phyloP scores from a whole-genome alignment of 306 rosid genomes.

The Sicyos baderoa region DNA sequence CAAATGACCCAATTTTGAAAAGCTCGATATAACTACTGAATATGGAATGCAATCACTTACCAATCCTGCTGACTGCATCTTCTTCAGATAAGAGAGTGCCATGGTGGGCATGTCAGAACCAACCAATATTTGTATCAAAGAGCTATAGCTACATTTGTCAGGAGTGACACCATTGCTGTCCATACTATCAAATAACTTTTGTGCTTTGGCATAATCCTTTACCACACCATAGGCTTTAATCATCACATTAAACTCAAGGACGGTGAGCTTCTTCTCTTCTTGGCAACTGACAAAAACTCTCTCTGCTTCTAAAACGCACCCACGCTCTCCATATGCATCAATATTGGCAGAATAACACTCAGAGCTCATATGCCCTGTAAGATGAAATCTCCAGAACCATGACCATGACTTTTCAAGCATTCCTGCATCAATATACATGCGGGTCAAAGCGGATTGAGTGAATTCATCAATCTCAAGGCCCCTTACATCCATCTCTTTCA shows the following conservation, averaged over 20 bases:
- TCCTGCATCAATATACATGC: constrained; percentile 60
- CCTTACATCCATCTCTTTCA: constrained; percentile 58
- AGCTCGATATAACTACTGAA: constrained; percentile 63
- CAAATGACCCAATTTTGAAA: constrained; percentile 49
- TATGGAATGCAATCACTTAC: constrained; percentile 59
- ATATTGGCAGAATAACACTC: constrained; percentile 69
- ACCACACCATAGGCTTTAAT: constrained; percentile 78
- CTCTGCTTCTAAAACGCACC: constrained; percentile 60
- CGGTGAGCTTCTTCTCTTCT: constrained; percentile 47
- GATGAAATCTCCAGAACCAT: constrained; percentile 67
- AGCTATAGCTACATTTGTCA: constrained; percentile 54
- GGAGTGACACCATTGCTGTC: constrained; percentile 40
- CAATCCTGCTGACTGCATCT: constrained; percentile 64
- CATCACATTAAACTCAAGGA: constrained; percentile 83
- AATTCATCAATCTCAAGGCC: constrained; percentile 61
- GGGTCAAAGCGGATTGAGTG: constrained; percentile 65
- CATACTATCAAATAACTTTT: constrained; percentile 58
- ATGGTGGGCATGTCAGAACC: constrained; percentile 48
- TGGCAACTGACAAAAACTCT: constrained; percentile 56
- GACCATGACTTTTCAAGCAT: constrained; percentile 63
- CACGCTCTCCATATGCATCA: constrained; percentile 71
- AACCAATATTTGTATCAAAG: constrained; percentile 68
- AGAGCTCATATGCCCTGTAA: constrained; percentile 46
- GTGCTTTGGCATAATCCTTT: constrained; percentile 43
- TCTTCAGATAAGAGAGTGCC: constrained; percentile 51